These are phyloP conservation scores for Lasiodiplodia hormozganensis DNA, from an alignment of 2,329 filamentous ascomycete genomes.

Conservation along the genomic window DNA sequence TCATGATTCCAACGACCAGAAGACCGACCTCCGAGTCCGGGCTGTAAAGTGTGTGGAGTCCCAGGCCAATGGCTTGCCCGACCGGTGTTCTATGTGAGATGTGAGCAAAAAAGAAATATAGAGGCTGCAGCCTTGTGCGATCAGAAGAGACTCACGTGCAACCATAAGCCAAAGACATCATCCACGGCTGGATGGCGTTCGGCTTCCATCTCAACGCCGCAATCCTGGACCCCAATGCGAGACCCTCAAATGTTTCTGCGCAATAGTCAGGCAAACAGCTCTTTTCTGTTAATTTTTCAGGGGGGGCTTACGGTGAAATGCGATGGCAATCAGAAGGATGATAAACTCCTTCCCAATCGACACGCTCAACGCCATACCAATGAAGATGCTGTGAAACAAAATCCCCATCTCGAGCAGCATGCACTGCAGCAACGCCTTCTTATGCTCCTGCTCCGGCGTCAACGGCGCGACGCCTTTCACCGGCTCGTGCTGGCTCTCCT, in stretches of 20 bases:
- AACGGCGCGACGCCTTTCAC: slow-evolving; percentile 46
- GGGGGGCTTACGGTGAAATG: slow-evolving; percentile 64
- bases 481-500: slow-evolving; percentile 13
- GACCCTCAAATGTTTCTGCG: slow-evolving; percentile 79
- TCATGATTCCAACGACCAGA: slow-evolving; percentile 85
- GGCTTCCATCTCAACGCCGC: slow-evolving; percentile 69
- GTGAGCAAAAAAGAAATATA: background rate
- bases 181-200: slow-evolving; percentile 57
- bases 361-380: slow-evolving; percentile 75
- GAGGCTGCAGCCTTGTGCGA: background rate
- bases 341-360: slow-evolving; percentile 69
- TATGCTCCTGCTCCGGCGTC: slow-evolving; percentile 50
- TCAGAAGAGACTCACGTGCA: slow-evolving; percentile 41
- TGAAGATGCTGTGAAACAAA: slow-evolving; percentile 79
- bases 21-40: slow-evolving; percentile 77
- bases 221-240: slow-evolving; percentile 84
- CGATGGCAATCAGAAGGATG: slow-evolving; percentile 70
- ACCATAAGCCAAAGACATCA: slow-evolving; percentile 81
- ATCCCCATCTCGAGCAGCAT: slow-evolving; percentile 79
- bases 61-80: slow-evolving; percentile 81
- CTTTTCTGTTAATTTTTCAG: background rate
- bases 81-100: slow-evolving; percentile 66
- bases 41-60: slow-evolving; percentile 80
- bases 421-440: slow-evolving; percentile 59
- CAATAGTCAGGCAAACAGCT: background rate